Evolutionary conservation across 164 flowering plant species (phyloP).

Genomic region (Stephania japonica): DNA sequence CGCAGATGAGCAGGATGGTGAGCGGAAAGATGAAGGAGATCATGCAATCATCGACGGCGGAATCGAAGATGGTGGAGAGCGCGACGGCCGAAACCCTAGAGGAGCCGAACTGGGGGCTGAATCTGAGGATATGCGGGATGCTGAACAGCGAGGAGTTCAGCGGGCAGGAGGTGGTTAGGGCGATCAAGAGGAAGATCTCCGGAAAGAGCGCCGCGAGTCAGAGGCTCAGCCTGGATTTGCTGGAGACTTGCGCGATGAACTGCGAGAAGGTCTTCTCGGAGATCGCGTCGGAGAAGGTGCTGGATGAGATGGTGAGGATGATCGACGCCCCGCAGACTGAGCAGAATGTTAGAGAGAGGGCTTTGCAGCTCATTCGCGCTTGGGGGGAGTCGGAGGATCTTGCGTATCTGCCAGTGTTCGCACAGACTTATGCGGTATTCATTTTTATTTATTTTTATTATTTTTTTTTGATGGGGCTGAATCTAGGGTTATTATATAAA

Average conservation of each 20-base stretch:
- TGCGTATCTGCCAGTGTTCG: slow-evolving; percentile 74
- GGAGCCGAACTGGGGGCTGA: slow-evolving; percentile 79
- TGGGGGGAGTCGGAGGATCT: slow-evolving; percentile 87
- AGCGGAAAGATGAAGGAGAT: slow-evolving; percentile 68
- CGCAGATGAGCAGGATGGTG: slow-evolving; percentile 58
- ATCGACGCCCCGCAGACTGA: slow-evolving; percentile 57
- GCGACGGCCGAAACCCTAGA: slow-evolving; percentile 56
- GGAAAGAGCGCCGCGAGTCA: slow-evolving; percentile 39
- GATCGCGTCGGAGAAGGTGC: slow-evolving; percentile 82
- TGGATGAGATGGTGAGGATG: slow-evolving; percentile 88
- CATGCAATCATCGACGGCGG: slow-evolving; percentile 57
- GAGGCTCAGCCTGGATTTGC: slow-evolving; percentile 56
- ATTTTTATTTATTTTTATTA: not conserved
- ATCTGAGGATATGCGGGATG: slow-evolving; percentile 67
- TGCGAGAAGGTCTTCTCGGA: slow-evolving; percentile 88
- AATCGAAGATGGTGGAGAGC: slow-evolving; percentile 73
- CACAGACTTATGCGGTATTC: slow-evolving; percentile 65
- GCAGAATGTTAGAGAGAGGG: slow-evolving; percentile 33
- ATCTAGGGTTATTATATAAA: too few relatives aligned
- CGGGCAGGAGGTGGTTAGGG: slow-evolving; percentile 61
- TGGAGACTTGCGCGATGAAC: slow-evolving; percentile 72
- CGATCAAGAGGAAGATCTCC: slow-evolving; percentile 65
- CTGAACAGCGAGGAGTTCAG: slow-evolving; percentile 58
- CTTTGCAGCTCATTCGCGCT: slow-evolving; percentile 63
- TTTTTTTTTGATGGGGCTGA: not conserved